A percentile compares a stretch with the other conserved stretches of the same genome.
Conservation (phyloP, 73 alveolate species). For the Blepharisma japonicum region DNA sequence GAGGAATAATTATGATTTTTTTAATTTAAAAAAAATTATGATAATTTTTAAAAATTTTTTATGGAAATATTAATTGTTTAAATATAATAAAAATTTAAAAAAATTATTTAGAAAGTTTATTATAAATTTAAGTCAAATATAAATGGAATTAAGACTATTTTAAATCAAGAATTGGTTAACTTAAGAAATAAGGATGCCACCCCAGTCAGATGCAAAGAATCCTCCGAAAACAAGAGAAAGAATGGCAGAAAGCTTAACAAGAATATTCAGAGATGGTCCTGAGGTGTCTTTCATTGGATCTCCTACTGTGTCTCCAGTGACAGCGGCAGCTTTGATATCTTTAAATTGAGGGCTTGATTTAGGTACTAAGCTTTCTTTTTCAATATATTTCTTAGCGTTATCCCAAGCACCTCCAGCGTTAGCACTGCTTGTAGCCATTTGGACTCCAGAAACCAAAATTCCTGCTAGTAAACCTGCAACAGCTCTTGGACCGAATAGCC, state of each 20-base stretch:
- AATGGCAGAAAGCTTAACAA: conserved; percentile 82
- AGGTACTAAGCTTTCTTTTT: conserved; percentile 47
- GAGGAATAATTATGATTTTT: no score
- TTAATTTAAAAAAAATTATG: no score
- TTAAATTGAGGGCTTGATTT: conserved; percentile 31
- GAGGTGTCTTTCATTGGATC: conserved; percentile 93
- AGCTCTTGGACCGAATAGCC: conserved; percentile 82
- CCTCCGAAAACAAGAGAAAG: conserved; percentile 78
- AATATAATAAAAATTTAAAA: no score
- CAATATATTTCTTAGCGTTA: conserved; percentile 85
- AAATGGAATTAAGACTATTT: no score
- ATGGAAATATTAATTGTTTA: no score
- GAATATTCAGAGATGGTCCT: conserved; percentile 83
- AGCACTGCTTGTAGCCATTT: conserved; percentile 78
- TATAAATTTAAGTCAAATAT: no score
- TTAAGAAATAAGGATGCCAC: not conserved
- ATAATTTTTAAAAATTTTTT: no score
- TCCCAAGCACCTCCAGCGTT: conserved; percentile 91
- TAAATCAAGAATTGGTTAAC: no score
- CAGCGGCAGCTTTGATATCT: conserved; percentile 35
- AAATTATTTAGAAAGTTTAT: no score
- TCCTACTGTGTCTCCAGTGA: conserved; percentile 92
- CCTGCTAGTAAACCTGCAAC: conserved; percentile 91
- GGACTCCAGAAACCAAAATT: conserved; percentile 83
- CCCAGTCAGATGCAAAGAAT: conserved; percentile 47